Conservation (phyloP, 495 filamentous ascomycete genomes). For the Recurvomyces mirabilis region DNA sequence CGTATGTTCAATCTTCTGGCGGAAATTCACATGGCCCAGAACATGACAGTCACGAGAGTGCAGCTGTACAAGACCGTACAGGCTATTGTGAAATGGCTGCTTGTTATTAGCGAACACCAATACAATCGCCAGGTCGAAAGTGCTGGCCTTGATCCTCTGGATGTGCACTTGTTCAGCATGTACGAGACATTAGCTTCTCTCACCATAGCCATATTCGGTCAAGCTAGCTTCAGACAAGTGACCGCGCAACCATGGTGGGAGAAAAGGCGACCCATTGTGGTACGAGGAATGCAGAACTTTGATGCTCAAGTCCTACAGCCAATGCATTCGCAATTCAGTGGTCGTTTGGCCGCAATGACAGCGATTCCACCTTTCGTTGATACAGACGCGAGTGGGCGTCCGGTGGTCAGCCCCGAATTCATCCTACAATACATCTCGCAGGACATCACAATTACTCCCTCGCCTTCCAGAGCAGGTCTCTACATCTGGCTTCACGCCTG, state of each 20-base stretch:
- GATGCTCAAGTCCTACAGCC: conserved; percentile 15
- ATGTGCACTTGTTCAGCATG: conserved; percentile 3
- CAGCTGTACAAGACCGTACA: not conserved
- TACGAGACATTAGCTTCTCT: conserved; percentile 16
- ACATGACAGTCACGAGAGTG: not conserved
- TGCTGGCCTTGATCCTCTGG: conserved; percentile 8
- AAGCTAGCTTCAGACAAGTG: conserved; percentile 3
- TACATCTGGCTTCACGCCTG: conserved; percentile 86
- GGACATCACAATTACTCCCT: conserved; percentile 46
- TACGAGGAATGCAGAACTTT: conserved; percentile 12
- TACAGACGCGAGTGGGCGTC: conserved; percentile 8
- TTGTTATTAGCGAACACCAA: conserved; percentile 7
- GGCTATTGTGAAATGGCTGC: conserved; percentile 13
- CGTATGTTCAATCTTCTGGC: conserved; percentile 14
- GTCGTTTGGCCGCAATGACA: conserved; percentile 9
- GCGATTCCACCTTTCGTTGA: conserved; percentile 16
- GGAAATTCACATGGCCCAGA: conserved; percentile 1
- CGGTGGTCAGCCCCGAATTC: conserved; percentile 6
- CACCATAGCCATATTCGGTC: conserved; percentile 2
- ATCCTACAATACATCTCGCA: conserved; percentile 33
- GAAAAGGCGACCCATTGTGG: conserved; percentile 4
- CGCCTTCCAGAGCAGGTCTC: conserved; percentile 77
- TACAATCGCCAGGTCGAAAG: conserved; percentile 6
- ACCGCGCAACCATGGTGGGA: conserved; percentile 15
- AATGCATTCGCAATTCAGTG: conserved; percentile 14